Base-by-base conservation (phyloP, 1,139 yeast genomes). In the Pichia kudriavzevii region DNA sequence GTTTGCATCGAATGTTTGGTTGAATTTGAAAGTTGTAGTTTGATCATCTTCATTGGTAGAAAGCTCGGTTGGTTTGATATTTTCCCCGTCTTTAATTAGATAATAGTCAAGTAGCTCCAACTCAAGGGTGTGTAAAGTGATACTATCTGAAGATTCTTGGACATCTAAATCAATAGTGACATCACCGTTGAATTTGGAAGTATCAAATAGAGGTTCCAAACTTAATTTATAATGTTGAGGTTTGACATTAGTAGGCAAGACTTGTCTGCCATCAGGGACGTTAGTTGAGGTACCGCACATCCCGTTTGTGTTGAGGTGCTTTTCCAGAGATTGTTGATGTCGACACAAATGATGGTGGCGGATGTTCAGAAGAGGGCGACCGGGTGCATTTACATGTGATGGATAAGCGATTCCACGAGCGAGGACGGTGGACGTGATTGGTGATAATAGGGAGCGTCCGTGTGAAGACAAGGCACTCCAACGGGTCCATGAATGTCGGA, bases 11-110 rank as follows among this genome's bases (percentile, higher is more conserved):
- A 60, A 53, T 5, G 28, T 13, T 29, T 73, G 69, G 12, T 60
- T 58, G 49, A 84, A 76, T 39, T 64, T 64, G 60, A 88, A 79
- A 34, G 78, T 74, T 31, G 73, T 76, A 23, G 80, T 69, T 20
- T 75, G 80, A 32, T 67, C 70, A 47, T 81, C 75, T 9, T 47
- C 47, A 27, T 49, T 42, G 19, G 42, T 35, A 3, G 33, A 18
- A 6, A 38, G 32, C 2, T 26, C 34, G 14, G 21, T 30, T 17
- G 56, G 58, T 20, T 37, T 34, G 10, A 46, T 26, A n/a, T 35
- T 36, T 6, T 38, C 35, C 9, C 42, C 46, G 5, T 33, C 22
- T 2, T 40, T 39, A 10, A 34, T 32, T 25, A 54, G 38, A 21
- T 42, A 38, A 20, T 42, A 35, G 8, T 51, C 48, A 5, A 38